Evolutionary conservation across 345 rosid genomes (phyloP), one percentile per base, ranked within the genome.

Genomic region (Iberis pinnata): DNA sequence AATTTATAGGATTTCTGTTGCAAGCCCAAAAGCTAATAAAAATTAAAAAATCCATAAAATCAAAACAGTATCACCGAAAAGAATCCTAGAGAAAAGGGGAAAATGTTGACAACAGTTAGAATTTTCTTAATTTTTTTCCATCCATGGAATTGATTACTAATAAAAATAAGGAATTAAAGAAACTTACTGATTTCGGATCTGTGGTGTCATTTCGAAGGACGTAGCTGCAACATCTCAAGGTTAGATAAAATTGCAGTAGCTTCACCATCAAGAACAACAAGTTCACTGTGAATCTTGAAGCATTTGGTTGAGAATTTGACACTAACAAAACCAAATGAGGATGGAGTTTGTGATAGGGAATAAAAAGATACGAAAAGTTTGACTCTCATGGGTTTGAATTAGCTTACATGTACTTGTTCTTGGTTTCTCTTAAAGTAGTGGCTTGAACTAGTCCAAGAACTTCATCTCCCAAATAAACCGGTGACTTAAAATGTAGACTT

Each of bases 241-340:
- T 61, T 78, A 17, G 88, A 83, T 49, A 84, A 70, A 8, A 82
- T 64, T 9, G 87, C 75, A 53, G 73, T 42, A 22, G 95, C 97
- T 65, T 86, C 96, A 18, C 97, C 94, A 68, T 77, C 80, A 41
- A 88, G 66, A 61, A 76, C 80, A 31, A 86, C 67, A 65, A 58
- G 33, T 48, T 78, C 72, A 8, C 64, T 78, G 13, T 67, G 31
- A 3, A 69, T 77, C 75, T 81, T 88, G 58, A 78, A 64, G 77
- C 95, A 88, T 68, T 80, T 85, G 0, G 98, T 88, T 12, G 70
- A 73, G 72, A 88, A 80, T 69, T 87, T 88, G 17, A 69, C 89
- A 61, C 96, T 86, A 65, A 32, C 13, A 45, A 50, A 56, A 20
- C 7, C 0, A 15, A 29, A 55, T 24, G 37, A 16, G 22, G 44